These are phyloP conservation scores for Ganoderma lingzhi DNA, from an alignment of 1,284 basidiomycete species.

Conservation along the genomic window DNA sequence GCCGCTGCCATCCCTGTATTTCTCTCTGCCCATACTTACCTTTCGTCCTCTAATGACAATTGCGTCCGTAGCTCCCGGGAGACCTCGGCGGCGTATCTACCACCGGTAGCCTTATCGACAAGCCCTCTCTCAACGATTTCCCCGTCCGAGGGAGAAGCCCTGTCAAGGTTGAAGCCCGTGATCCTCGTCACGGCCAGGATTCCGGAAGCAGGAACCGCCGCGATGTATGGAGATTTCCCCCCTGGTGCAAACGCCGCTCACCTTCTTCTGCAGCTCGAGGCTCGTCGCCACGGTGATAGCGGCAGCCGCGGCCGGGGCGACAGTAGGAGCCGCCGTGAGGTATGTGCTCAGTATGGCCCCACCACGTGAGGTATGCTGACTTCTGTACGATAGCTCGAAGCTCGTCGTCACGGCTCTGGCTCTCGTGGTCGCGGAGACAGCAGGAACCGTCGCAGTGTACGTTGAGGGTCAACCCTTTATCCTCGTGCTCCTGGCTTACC, in stretches of 20 bases:
- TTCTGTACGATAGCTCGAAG: slow-evolving; percentile 3
- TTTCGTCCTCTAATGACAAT: not conserved
- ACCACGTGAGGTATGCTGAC: not conserved
- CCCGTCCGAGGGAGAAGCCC: slow-evolving; percentile 29
- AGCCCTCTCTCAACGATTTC: slow-evolving; percentile 27
- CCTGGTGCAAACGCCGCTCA: too few species aligned
- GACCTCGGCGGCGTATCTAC: slow-evolving; percentile 26
- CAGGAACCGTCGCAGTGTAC: slow-evolving; percentile 13
- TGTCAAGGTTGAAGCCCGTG: slow-evolving; percentile 23
- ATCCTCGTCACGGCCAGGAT: slow-evolving; percentile 32
- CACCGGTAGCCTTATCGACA: slow-evolving; percentile 29
- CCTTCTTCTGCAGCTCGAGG: slow-evolving; percentile 7
- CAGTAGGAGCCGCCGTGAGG: slow-evolving; percentile 17
- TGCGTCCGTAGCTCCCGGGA: slow-evolving; percentile 19
- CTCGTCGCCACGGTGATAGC: slow-evolving; percentile 25
- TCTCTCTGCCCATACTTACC: not conserved
- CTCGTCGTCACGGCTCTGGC: slow-evolving; percentile 22
- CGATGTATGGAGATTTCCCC: slow-evolving; percentile 3
- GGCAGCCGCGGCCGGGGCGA: slow-evolving; percentile 25
- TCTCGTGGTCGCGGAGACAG: slow-evolving; percentile 26
- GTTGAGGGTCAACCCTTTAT: not conserved
- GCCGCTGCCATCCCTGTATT: slow-evolving; percentile 44
- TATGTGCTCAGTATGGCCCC: not conserved
- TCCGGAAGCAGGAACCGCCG: slow-evolving; percentile 22
- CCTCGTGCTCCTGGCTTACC: not conserved